A percentile compares a stretch with the other conserved stretches of the same genome.
Evolutionary conservation across 805 yeast genomes (phyloP).

Genomic region (Lipomyces starkeyi): DNA sequence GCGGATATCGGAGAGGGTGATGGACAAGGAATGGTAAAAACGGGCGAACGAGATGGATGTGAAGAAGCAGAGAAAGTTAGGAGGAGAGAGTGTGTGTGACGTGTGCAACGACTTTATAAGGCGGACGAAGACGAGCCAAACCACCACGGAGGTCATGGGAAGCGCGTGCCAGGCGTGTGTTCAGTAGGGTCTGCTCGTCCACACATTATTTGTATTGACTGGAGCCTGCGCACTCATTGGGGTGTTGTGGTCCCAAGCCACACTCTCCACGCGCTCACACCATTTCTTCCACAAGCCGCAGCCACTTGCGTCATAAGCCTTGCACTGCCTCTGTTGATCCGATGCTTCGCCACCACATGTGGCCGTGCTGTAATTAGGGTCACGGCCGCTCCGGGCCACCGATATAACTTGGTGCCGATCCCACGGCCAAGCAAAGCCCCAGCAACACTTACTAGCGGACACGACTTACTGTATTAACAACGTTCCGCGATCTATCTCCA

Average conservation of each 20-base stretch:
- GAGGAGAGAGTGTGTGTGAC: background rate
- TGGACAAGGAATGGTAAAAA: background rate
- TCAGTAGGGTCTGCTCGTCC: background rate
- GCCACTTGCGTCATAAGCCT: background rate
- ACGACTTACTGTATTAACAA: too few relatives aligned
- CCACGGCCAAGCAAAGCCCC: too few relatives aligned
- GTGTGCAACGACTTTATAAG: background rate
- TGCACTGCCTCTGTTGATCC: background rate
- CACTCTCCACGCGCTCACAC: background rate
- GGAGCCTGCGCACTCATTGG: background rate
- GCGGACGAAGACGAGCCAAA: background rate
- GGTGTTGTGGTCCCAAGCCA: background rate
- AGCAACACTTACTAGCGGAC: too few relatives aligned
- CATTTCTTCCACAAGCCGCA: background rate
- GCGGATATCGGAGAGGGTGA: background rate
- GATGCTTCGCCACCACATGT: background rate
- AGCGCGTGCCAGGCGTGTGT: background rate
- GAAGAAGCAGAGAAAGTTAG: background rate
- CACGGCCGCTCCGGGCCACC: too few relatives aligned
- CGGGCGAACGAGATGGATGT: background rate
- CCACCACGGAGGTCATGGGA: background rate
- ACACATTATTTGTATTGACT: background rate
- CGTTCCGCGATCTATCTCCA: too few relatives aligned
- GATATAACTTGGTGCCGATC: too few relatives aligned
- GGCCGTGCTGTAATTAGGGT: too few relatives aligned